Conservation (phyloP, 2,329 filamentous ascomycete species). For the Gliomastix tumulicola region DNA sequence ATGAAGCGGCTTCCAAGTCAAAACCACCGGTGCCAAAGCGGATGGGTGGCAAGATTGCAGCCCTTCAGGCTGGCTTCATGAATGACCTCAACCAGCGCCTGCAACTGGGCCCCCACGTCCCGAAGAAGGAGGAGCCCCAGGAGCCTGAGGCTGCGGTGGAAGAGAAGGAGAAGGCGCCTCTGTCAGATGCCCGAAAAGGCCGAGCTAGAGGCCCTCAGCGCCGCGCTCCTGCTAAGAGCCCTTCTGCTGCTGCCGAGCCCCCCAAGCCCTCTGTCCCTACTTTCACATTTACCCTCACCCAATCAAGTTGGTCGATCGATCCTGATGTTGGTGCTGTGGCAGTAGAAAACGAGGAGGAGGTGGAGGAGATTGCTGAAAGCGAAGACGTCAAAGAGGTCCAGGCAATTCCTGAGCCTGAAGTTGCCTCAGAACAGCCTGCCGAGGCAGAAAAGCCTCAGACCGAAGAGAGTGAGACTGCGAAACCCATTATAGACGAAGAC, state of each 20-base stretch:
- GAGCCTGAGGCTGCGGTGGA: conserved; percentile 47
- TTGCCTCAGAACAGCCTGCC: not conserved
- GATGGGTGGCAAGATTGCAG: conserved; percentile 78
- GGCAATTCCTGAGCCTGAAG: not conserved
- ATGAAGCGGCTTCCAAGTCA: conserved; percentile 49
- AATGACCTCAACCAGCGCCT: conserved; percentile 87
- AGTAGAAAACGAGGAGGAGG: conserved; percentile 11
- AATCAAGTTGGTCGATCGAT: conserved; percentile 46
- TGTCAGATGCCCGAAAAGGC: conserved; percentile 84
- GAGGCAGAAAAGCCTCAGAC: conserved; percentile 4
- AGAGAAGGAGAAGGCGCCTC: conserved; percentile 66
- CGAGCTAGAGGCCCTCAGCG: conserved; percentile 82
- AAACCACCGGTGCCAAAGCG: conserved; percentile 76
- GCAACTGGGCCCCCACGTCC: conserved; percentile 73
- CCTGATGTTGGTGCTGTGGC: conserved; percentile 37
- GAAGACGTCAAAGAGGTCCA: conserved; percentile 1
- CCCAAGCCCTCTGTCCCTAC: conserved; percentile 19
- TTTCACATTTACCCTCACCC: conserved; percentile 38
- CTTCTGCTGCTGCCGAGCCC: conserved; percentile 25
- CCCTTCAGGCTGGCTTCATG: conserved; percentile 86
- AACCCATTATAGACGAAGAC: not conserved
- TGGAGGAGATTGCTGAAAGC: conserved; percentile 1
- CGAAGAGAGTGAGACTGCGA: not conserved
- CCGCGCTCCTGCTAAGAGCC: conserved; percentile 50
- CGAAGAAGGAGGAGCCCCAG: conserved; percentile 65